Conservation (phyloP, 75 land plant species). For the Larix kaempferi region DNA sequence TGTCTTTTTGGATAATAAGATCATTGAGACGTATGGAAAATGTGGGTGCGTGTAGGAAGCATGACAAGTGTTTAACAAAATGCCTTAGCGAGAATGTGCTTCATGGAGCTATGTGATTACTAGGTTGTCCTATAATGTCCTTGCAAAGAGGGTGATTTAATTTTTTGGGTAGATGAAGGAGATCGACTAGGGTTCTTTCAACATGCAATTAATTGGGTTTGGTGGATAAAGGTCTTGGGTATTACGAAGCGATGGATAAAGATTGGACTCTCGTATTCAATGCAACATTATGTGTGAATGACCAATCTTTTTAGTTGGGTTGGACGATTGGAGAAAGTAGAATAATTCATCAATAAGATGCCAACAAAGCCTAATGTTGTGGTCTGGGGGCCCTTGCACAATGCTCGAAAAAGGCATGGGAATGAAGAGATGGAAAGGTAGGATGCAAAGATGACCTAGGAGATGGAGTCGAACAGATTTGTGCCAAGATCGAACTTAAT, state of each 20-base stretch:
- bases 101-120: conserved; percentile 14
- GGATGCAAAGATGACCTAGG: neutral
- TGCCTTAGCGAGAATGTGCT: neutral
- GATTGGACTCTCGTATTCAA: neutral
- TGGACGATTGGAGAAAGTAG: conserved; percentile 1
- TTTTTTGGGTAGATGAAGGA: conserved; percentile 4
- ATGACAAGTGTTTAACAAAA: conserved; percentile 11
- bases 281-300: conserved; percentile 12
- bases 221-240: neutral
- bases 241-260: conserved; percentile 2
- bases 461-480: neutral
- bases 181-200: neutral
- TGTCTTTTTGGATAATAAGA: neutral
- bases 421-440: conserved; percentile 11
- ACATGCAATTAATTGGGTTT: conserved; percentile 6
- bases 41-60: conserved; percentile 9
- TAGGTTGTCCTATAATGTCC: conserved; percentile 14
- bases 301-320: neutral
- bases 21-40: conserved; percentile 11
- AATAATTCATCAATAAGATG: conserved; percentile 5
- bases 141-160: neutral
- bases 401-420: conserved; percentile 8
- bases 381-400: conserved; percentile 11
- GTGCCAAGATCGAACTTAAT: neutral
- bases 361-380: neutral